Base-by-base conservation (phyloP, 805 yeast genomes). In the Kregervanrija fluxuum region DNA sequence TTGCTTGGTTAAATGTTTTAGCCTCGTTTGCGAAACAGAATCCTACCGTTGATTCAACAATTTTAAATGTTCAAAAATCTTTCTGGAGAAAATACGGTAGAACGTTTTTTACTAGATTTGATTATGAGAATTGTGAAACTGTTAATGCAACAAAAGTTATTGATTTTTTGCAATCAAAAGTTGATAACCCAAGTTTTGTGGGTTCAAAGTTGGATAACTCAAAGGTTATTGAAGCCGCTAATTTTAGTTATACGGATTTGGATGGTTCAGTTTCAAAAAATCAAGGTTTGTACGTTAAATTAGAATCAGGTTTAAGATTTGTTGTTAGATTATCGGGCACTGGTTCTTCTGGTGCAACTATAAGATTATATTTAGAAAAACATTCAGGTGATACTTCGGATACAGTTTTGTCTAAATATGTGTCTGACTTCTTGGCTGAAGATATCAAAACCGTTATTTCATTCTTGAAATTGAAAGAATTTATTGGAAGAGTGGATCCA, bases 261-360 rank as follows among this genome's bases (percentile, higher is more conserved):
- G 98, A 93, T 64, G 98, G 98, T 30, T 80, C 91, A 1, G 89
- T 91, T 5, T 85, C 96, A 3, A 59, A 65, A 4, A 79, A 89
- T 59, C 99, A 91, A 71, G 99, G 99, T 33, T 74, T 93, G 43
- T 90, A 71, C 57, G 82, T 89, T 51, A 89, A 84, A 66, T 75
- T 89, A 50, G 77, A 75, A 41, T 81, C 81, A 56, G 96, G 97
- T 5, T 74, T 85, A 48, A 79, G 97, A 63, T 79, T 90, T 43
- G 85, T 93, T 33, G 85, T 88, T 43, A 82, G 99, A 66, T 73
- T 93, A 52, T 88, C 96, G 0, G 99, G 99, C 45, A 91, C 99
- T 2, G 99, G 99, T 12, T 89, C 97, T 2, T 82, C 95, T 2
- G 99, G 99, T 40, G 98, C 99, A 15, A 91, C 99, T 5, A 89